Conservation (phyloP, 1,284 basidiomycete genomes). For the Pseudozyma sp. region DNA sequence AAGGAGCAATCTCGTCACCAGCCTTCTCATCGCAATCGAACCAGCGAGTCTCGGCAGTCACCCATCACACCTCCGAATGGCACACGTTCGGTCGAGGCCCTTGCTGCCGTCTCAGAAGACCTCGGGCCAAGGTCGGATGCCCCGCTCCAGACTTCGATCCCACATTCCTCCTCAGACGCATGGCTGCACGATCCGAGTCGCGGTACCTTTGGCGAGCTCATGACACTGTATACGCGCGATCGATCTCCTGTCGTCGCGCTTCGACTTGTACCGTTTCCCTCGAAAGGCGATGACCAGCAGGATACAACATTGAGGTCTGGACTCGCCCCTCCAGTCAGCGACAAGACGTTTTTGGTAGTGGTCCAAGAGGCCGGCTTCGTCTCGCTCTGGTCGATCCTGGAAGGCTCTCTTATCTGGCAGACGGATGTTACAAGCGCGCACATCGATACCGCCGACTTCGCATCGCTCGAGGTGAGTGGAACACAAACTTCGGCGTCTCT, state of each 20-base stretch:
- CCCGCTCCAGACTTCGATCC: neutral
- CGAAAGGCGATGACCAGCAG: neutral
- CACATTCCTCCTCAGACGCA: slow-evolving; percentile 16
- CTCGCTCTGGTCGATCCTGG: slow-evolving; percentile 38
- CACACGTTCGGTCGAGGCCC: neutral
- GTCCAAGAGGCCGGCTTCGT: slow-evolving; percentile 46
- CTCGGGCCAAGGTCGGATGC: neutral
- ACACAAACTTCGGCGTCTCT: slow-evolving; percentile 19
- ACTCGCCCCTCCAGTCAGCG: neutral
- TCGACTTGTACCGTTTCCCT: slow-evolving; percentile 19
- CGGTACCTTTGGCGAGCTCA: slow-evolving; percentile 25
- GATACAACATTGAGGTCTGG: neutral
- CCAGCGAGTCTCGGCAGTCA: slow-evolving; percentile 23
- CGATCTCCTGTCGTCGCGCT: slow-evolving; percentile 41
- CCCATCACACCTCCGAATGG: slow-evolving; percentile 1
- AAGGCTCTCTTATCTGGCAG: slow-evolving; percentile 37
- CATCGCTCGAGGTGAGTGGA: slow-evolving; percentile 2
- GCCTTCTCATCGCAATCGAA: slow-evolving; percentile 19
- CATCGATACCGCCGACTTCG: slow-evolving; percentile 2
- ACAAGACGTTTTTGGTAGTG: slow-evolving; percentile 25
- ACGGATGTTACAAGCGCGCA: slow-evolving; percentile 27
- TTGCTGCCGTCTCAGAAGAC: neutral
- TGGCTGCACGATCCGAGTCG: slow-evolving; percentile 34
- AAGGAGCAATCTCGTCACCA: slow-evolving; percentile 15
- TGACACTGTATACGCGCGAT: slow-evolving; percentile 31